Evolutionary conservation across 148 eudicot species (phyloP).

Genomic region (Mesembryanthemum crystallinum): DNA sequence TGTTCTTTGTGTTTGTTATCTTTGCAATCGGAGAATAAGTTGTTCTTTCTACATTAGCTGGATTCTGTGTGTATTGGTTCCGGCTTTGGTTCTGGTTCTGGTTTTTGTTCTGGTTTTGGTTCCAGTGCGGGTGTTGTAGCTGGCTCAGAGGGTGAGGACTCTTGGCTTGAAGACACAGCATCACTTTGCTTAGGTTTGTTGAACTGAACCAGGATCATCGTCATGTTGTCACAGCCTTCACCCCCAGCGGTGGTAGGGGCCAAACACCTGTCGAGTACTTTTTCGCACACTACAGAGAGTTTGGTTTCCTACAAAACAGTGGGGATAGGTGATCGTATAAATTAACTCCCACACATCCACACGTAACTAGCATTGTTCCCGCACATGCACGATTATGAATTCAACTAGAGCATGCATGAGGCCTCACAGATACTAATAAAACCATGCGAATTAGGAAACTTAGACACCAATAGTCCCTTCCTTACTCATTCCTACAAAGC

Average conservation of each 20-base stretch:
- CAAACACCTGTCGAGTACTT: constrained; percentile 70
- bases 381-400: no score
- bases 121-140: constrained; percentile 4
- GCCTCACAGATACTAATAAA: no score
- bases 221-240: constrained; percentile 99
- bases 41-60: constrained; percentile 22
- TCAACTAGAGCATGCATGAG: no score
- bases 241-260: constrained; percentile 95
- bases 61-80: constrained; percentile 40
- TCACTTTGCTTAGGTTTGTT: constrained; percentile 46
- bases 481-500: no score
- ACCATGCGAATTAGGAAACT: no score
- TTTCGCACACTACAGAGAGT: constrained; percentile 82
- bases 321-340: background rate
- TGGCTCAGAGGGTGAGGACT: constrained; percentile 33
- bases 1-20: background rate
- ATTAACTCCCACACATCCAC: background rate
- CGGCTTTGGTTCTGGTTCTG: constrained; percentile 21
- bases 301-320: constrained; percentile 62
- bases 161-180: constrained; percentile 27
- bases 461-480: no score
- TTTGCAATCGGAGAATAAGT: background rate
- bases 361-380: no score
- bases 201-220: constrained; percentile 88
- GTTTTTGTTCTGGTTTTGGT: constrained; percentile 17